Evolutionary conservation across 495 filamentous ascomycete species (phyloP), one percentile per base, ranked within the genome.

Genomic region (Tuber melanosporum): DNA sequence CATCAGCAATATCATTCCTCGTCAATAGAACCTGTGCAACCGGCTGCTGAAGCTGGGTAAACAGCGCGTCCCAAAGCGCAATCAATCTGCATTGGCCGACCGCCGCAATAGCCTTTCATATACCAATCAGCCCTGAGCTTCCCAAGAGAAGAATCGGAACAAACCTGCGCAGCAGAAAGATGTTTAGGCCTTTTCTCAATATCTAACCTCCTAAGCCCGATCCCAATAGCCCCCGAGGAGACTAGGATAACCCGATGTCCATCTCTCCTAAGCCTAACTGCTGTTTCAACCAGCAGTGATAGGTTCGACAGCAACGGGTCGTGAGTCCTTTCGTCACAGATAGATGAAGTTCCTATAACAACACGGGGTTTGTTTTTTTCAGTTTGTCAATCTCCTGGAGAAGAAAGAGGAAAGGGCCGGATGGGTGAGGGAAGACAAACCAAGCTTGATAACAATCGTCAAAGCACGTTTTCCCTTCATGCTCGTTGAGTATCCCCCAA

Each of bases 61-160:
- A 99, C 39, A 98, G 86, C 74, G 91, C 91, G 83, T 98, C 94
- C 94, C 95, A 99, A 39, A 98, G 88, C 84, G 91, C 93, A 89
- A 99, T 98, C 41, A 99, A 89, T 72, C 94, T 90, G 83, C 94
- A 98, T 86, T 99, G 95, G 42, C 95, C 95, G 79, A 99, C 94
- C 66, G 96, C 95, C 76, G 95, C 96, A 76, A 99, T 88, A 17
- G 95, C 95, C 90, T 97, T 77, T 44, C 46, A 71, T 57, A 36
- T 10, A 44, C 49, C 22, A 73, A 72, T 43, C 26, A 71, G 70
- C 19, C 36, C 14, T 39, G 39, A 62, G 44, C 52, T 52, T 36
- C 47, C 75, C 47, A 12, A 0, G 36, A 6, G 22, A 57, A 76
- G 19, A 47, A 19, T n/a, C 66, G 22, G 6, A 49, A 15, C 32